Conservation (phyloP, 371 early-diverging fungal species). For the Coemansia sp. region DNA sequence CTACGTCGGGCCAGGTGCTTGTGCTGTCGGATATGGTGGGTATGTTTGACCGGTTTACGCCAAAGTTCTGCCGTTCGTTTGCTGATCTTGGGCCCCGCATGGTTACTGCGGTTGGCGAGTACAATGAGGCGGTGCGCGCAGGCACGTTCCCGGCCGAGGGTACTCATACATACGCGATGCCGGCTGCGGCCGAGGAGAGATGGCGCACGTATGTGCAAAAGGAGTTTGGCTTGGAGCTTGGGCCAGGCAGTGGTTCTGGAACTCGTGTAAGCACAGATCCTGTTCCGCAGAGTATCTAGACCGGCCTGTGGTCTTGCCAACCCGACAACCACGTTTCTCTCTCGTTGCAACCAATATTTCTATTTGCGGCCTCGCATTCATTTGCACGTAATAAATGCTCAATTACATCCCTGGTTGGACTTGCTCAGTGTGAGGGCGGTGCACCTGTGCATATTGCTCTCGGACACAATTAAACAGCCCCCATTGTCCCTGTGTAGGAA, state of each 20-base stretch:
- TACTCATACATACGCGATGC: constrained; percentile 65
- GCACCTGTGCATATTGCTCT: not conserved
- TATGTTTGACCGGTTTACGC: constrained; percentile 79
- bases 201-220: constrained; percentile 42
- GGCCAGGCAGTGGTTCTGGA: not conserved
- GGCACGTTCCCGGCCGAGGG: constrained; percentile 75
- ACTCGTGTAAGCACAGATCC: not conserved
- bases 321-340: not conserved
- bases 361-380: not conserved
- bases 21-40: constrained; percentile 90
- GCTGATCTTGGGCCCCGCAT: constrained; percentile 72
- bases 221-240: constrained; percentile 40
- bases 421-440: not conserved
- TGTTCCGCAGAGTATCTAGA: not conserved
- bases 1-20: constrained; percentile 90
- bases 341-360: not conserved
- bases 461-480: not conserved
- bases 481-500: not conserved
- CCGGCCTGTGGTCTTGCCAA: not conserved
- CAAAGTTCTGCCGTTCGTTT: constrained; percentile 87
- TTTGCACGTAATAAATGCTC: not conserved
- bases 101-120: constrained; percentile 68
- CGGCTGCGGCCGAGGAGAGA: constrained; percentile 38
- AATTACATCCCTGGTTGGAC: not conserved
- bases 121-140: constrained; percentile 72